These are phyloP conservation scores for Sporopachydermia cereana DNA, from an alignment of 1,139 yeast species.

Conservation along the genomic window DNA sequence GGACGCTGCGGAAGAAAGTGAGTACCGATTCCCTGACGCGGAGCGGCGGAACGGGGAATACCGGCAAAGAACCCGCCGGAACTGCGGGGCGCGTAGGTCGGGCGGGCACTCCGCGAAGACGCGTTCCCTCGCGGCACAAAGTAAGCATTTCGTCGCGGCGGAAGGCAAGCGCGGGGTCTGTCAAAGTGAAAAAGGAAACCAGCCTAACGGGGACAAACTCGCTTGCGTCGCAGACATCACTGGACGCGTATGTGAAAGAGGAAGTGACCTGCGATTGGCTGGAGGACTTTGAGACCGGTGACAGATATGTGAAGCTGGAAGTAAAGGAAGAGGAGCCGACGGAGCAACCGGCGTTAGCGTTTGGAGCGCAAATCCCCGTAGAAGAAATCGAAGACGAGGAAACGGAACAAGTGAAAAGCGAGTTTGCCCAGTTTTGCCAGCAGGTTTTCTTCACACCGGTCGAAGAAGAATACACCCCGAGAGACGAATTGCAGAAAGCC, in stretches of 20 bases:
- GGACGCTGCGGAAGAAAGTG: not conserved
- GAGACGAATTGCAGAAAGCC: not conserved
- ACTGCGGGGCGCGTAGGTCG: too few relatives aligned
- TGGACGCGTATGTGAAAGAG: not conserved
- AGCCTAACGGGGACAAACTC: not conserved
- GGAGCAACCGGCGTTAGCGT: not conserved
- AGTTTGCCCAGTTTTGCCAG: constrained; percentile 3
- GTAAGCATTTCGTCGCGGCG: not conserved
- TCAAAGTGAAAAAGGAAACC: not conserved
- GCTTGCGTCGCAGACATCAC: not conserved
- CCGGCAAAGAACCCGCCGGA: too few relatives aligned
- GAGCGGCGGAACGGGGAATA: not conserved
- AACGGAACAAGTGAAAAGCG: not conserved
- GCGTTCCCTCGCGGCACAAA: not conserved
- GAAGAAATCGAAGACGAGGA: not conserved
- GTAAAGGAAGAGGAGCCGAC: not conserved
- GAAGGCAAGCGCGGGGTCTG: not conserved
- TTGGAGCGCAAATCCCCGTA: too few relatives aligned
- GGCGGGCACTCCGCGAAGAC: not conserved
- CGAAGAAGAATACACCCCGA: not conserved
- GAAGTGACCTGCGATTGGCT: not conserved
- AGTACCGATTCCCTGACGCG: not conserved
- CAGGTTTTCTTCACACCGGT: not conserved
- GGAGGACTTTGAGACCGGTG: not conserved
- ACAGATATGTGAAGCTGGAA: not conserved